phyloP scores from a whole-genome alignment of 2,329 filamentous ascomycete species.

The Endocalyx cinctus region DNA sequence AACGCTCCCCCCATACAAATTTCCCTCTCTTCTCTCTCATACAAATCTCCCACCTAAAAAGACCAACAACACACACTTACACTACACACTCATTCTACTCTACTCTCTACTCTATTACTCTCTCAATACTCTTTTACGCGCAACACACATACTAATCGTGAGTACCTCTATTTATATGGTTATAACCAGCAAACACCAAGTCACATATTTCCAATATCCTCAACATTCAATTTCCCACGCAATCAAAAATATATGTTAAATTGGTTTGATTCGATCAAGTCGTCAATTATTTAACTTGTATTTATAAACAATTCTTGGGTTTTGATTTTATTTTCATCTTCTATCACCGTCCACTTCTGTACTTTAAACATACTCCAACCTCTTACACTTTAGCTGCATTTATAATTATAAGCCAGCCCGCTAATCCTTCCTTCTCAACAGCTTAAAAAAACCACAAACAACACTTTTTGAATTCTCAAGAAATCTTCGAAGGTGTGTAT shows the following conservation, averaged over 20 bases:
- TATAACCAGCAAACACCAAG: slow-evolving; percentile 35
- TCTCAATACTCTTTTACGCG: slow-evolving; percentile 18
- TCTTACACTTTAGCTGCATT: too few relatives aligned
- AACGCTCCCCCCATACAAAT: slow-evolving; percentile 50
- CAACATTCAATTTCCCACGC: too few relatives aligned
- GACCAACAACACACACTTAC: slow-evolving; percentile 44
- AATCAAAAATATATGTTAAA: too few relatives aligned
- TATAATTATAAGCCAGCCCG: too few relatives aligned
- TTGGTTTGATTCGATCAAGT: too few relatives aligned
- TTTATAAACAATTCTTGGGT: too few relatives aligned
- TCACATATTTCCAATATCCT: slow-evolving; percentile 28
- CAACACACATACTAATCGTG: slow-evolving; percentile 43
- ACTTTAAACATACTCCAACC: too few relatives aligned
- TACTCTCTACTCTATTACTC: slow-evolving; percentile 32
- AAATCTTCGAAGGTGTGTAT: slow-evolving; percentile 33
- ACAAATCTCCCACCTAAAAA: slow-evolving; percentile 55
- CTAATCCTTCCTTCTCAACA: too few relatives aligned
- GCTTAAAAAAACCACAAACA: slow-evolving; percentile 27
- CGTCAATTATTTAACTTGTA: too few relatives aligned
- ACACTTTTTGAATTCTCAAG: slow-evolving; percentile 9
- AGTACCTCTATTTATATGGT: slow-evolving; percentile 46
- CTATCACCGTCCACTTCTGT: too few relatives aligned
- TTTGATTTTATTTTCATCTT: too few relatives aligned
- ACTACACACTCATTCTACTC: slow-evolving; percentile 37
- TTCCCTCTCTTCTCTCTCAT: slow-evolving; percentile 56